These are phyloP conservation scores for Testicularia cyperi DNA, from an alignment of 1,284 basidiomycete species.

Conservation along the genomic window DNA sequence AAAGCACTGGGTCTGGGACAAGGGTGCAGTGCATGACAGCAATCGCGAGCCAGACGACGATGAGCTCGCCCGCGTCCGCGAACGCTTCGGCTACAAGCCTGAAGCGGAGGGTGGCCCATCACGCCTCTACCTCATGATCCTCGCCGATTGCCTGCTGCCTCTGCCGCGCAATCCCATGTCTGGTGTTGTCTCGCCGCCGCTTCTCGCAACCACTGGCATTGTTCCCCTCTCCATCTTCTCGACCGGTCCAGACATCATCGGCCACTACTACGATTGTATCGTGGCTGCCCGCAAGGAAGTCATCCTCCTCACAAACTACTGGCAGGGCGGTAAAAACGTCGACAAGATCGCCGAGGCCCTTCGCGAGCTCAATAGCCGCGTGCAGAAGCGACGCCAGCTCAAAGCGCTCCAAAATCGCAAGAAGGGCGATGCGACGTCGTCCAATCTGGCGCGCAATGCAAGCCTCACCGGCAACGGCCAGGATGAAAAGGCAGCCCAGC, in stretches of 20 bases:
- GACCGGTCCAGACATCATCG: conserved; percentile 59
- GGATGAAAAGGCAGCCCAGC: conserved; percentile 13
- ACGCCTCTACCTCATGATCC: conserved; percentile 54
- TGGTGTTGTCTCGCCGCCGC: conserved; percentile 55
- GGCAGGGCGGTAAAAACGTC: conserved; percentile 58
- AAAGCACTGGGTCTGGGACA: conserved; percentile 55
- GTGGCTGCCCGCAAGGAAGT: conserved; percentile 53
- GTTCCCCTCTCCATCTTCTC: conserved; percentile 57
- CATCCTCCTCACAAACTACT: conserved; percentile 59
- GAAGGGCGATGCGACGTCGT: conserved; percentile 1
- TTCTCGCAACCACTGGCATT: conserved; percentile 57
- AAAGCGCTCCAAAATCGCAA: conserved; percentile 12
- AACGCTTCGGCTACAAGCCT: conserved; percentile 42
- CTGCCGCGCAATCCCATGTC: conserved; percentile 49
- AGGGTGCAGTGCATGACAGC: conserved; percentile 45
- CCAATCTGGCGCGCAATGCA: not conserved
- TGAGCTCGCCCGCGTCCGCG: conserved; percentile 48
- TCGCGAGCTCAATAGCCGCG: conserved; percentile 45
- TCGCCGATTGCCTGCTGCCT: conserved; percentile 53
- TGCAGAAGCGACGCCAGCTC: conserved; percentile 26
- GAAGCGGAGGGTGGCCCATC: conserved; percentile 46
- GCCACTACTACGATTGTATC: conserved; percentile 59
- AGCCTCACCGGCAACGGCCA: conserved; percentile 13
- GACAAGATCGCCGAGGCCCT: conserved; percentile 53
- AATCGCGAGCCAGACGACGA: conserved; percentile 52